phyloP scores from a whole-genome alignment of 2,329 filamentous ascomycete species.

The Rutstroemia sp. region DNA sequence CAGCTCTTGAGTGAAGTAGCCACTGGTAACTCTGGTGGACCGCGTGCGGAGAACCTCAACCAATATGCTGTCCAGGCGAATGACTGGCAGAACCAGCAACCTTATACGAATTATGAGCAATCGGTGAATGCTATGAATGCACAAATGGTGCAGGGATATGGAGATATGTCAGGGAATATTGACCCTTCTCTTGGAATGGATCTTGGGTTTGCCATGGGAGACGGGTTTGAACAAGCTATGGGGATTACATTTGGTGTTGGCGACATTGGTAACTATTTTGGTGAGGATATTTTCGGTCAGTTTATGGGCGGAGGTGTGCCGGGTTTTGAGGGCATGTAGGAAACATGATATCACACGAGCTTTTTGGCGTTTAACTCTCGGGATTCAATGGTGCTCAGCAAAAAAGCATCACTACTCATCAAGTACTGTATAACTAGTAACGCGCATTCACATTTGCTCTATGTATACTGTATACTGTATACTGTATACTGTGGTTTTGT shows the following conservation, averaged over 20 bases:
- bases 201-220: slow-evolving; percentile 25
- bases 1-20: slow-evolving; percentile 36
- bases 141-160: slow-evolving; percentile 13
- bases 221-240: slow-evolving; percentile 29
- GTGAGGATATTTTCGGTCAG: slow-evolving; percentile 23
- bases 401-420: no score
- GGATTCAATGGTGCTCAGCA: no score
- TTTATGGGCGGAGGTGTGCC: slow-evolving; percentile 14
- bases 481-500: no score
- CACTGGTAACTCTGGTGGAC: slow-evolving; percentile 27
- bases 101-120: slow-evolving; percentile 16
- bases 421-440: no score
- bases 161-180: slow-evolving; percentile 17
- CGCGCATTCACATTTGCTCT: no score
- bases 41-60: slow-evolving; percentile 18
- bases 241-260: slow-evolving; percentile 27
- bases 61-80: slow-evolving; percentile 17
- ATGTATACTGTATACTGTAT: no score
- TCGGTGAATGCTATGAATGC: slow-evolving; percentile 11
- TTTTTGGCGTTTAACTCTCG: no score
- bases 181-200: slow-evolving; percentile 26
- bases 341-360: not conserved
- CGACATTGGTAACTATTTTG: slow-evolving; percentile 26
- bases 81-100: slow-evolving; percentile 20
- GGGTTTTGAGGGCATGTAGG: slow-evolving; percentile 16